These are phyloP conservation scores for Fusarium ramigenum DNA, from an alignment of 2,329 filamentous ascomycete genomes.

Conservation along the genomic window DNA sequence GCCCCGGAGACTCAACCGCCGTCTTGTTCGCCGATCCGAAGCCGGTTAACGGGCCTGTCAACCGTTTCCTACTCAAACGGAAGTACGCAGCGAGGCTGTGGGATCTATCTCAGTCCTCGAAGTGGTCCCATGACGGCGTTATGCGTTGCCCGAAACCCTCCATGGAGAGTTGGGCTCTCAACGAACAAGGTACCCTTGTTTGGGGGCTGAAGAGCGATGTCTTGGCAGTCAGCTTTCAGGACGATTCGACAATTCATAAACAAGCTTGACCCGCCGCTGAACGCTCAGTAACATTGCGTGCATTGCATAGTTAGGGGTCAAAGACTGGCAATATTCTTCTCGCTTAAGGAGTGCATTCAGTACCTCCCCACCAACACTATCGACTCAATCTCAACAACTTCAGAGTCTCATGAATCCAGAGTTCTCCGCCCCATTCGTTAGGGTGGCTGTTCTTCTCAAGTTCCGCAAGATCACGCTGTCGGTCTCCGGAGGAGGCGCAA, in stretches of 20 bases:
- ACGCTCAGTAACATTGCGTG: conserved; percentile 3
- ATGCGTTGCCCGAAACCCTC: background rate
- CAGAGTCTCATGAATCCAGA: conserved; percentile 36
- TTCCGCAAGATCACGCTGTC: conserved; percentile 38
- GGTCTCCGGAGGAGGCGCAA: conserved; percentile 36
- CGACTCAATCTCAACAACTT: background rate
- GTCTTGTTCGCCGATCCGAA: conserved; percentile 32
- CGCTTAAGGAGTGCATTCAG: background rate
- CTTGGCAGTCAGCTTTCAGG: conserved; percentile 30
- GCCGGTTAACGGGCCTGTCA: background rate
- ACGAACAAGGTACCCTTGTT: conserved; percentile 26
- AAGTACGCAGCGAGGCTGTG: conserved; percentile 13
- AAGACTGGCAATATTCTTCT: background rate
- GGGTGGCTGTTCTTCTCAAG: conserved; percentile 39
- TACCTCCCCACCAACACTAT: background rate
- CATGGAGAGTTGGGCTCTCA: conserved; percentile 1
- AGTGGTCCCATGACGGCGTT: conserved; percentile 1
- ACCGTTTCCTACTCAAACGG: conserved; percentile 9
- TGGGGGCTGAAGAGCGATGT: background rate
- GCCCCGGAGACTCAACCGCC: conserved; percentile 4
- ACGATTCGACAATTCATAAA: conserved; percentile 30
- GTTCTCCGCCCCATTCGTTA: conserved; percentile 34
- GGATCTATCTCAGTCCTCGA: background rate
- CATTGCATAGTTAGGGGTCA: background rate
- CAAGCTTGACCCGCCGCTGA: conserved; percentile 14